Evolutionary conservation across 1,284 basidiomycete species (phyloP).

Genomic region (Trichosporon coremiiforme): DNA sequence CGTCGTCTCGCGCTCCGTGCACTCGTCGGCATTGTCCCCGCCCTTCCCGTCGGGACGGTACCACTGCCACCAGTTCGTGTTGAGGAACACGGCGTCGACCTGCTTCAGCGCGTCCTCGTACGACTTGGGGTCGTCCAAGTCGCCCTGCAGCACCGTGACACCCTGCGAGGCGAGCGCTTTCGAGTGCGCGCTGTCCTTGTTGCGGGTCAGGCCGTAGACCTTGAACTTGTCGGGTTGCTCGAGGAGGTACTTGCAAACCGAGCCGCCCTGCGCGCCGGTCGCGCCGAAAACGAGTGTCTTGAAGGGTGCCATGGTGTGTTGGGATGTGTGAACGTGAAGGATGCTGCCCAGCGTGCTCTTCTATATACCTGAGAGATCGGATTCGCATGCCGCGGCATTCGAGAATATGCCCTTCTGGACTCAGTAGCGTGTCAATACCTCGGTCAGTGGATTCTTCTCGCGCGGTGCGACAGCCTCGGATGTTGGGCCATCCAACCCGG

Average conservation of each 20-base stretch:
- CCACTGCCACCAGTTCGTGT: conserved; percentile 42
- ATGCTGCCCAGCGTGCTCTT: not conserved
- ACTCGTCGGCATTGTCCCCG: conserved; percentile 22
- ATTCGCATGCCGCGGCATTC: too few relatives aligned
- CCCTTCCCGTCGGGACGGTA: not conserved
- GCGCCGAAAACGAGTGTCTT: conserved; percentile 29
- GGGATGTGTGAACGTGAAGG: not conserved
- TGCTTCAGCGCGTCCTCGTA: conserved; percentile 36
- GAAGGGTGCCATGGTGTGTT: conserved; percentile 10
- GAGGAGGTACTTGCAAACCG: conserved; percentile 27
- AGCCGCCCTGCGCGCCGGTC: conserved; percentile 30
- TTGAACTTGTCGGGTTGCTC: conserved; percentile 22
- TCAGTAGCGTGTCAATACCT: too few relatives aligned
- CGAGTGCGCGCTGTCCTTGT: conserved; percentile 13
- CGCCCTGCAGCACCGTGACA: conserved; percentile 33
- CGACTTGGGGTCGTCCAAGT: conserved; percentile 29
- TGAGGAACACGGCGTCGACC: conserved; percentile 36
- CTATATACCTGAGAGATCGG: not conserved
- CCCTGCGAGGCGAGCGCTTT: conserved; percentile 22
- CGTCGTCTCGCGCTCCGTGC: conserved; percentile 4
- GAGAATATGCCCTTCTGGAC: too few relatives aligned
- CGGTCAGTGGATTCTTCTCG: too few relatives aligned
- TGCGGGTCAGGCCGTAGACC: conserved; percentile 30
- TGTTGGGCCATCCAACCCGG: too few relatives aligned
- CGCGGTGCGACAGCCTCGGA: too few relatives aligned